Percentiles rank a stretch among this genome's conserved stretches.
phyloP scores from a whole-genome alignment of 768 basidiomycete genomes.

The Phlegmacium glaucopus region DNA sequence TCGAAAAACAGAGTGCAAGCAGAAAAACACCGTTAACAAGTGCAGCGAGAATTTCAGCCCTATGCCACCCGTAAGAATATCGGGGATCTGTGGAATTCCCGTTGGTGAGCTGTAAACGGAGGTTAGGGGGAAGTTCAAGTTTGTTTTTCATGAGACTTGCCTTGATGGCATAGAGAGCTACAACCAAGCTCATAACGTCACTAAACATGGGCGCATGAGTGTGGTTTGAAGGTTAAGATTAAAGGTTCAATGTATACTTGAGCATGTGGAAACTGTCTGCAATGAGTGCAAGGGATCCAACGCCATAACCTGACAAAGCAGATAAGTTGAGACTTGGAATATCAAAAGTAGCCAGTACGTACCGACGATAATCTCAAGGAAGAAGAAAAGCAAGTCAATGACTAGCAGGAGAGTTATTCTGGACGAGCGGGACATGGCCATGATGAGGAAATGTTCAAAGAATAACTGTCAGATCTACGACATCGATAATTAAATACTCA shows the following conservation, averaged over 20 bases:
- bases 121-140: background rate
- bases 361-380: conserved; percentile 83
- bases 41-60: conserved; percentile 94
- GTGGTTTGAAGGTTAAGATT: conserved; percentile 2
- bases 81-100: conserved; percentile 58
- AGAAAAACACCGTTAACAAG: conserved; percentile 96
- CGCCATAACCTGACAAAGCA: conserved; percentile 72
- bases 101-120: conserved; percentile 51
- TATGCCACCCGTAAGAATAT: conserved; percentile 99
- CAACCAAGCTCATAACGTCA: conserved; percentile 93
- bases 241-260: conserved; percentile 56
- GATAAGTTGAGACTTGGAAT: conserved; percentile 6
- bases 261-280: conserved; percentile 99
- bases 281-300: conserved; percentile 91
- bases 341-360: conserved; percentile 15
- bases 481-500: background rate
- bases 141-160: conserved; percentile 11
- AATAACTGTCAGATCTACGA: conserved; percentile 1
- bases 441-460: conserved; percentile 13
- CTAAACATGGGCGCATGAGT: conserved; percentile 37
- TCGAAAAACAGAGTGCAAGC: conserved; percentile 94
- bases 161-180: conserved; percentile 83
- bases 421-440: conserved; percentile 61
- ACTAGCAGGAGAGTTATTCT: conserved; percentile 73
- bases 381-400: conserved; percentile 86